Percentiles rank a stretch among this genome's conserved stretches.
phyloP scores from a whole-genome alignment of 805 yeast species.

The Teunomyces funiuensis region DNA sequence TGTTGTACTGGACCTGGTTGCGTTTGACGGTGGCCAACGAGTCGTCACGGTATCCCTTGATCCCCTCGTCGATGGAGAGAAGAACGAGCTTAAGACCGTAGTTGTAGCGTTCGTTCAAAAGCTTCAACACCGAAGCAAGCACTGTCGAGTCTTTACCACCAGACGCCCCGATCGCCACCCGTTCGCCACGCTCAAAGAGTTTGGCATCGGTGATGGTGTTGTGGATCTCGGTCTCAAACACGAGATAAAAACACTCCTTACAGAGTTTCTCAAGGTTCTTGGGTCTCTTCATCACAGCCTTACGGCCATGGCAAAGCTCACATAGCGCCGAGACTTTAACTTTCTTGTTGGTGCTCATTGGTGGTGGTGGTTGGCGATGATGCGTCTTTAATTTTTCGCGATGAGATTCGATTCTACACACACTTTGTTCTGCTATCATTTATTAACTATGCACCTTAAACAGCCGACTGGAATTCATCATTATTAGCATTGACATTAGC shows the following conservation, averaged over 20 bases:
- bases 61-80: slow-evolving; percentile 93
- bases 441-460: slow-evolving; percentile 13
- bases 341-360: slow-evolving; percentile 13
- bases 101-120: slow-evolving; percentile 81
- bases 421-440: not conserved
- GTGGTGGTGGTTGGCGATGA: not conserved
- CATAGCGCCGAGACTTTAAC: slow-evolving; percentile 54
- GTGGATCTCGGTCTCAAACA: slow-evolving; percentile 95
- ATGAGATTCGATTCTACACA: not conserved
- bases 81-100: slow-evolving; percentile 86
- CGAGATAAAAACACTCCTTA: slow-evolving; percentile 83
- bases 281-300: slow-evolving; percentile 88
- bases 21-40: slow-evolving; percentile 95
- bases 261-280: slow-evolving; percentile 88
- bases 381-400: not conserved
- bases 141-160: slow-evolving; percentile 99
- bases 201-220: slow-evolving; percentile 72
- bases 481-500: slow-evolving; percentile 45
- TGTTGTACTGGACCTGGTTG: slow-evolving; percentile 79
- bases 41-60: slow-evolving; percentile 95
- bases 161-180: slow-evolving; percentile 95
- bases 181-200: slow-evolving; percentile 78
- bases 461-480: slow-evolving; percentile 43
- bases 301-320: slow-evolving; percentile 78
- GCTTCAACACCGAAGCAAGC: slow-evolving; percentile 80